Conservation (phyloP, 2,329 filamentous ascomycete species). For the Fusarium fracticaudum region DNA sequence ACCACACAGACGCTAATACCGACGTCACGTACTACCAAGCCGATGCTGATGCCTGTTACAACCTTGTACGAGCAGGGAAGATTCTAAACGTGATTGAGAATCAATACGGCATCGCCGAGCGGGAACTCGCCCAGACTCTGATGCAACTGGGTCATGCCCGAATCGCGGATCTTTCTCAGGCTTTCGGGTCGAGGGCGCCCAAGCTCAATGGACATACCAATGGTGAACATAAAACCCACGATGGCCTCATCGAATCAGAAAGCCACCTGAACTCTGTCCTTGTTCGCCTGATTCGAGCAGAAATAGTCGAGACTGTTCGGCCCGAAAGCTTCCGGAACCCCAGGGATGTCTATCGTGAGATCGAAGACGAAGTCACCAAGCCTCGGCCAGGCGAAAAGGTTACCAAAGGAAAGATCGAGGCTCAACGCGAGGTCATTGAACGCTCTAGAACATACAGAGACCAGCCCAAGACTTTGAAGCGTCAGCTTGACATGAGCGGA, state of each 20-base stretch:
- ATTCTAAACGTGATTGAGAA: constrained; percentile 79
- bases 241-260: constrained; percentile 55
- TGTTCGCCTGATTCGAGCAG: constrained; percentile 67
- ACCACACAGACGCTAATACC: constrained; percentile 71
- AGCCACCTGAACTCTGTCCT: constrained; percentile 61
- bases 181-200: constrained; percentile 59
- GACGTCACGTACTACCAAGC: constrained; percentile 82
- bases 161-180: constrained; percentile 74
- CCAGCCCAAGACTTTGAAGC: constrained; percentile 61
- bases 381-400: constrained; percentile 54
- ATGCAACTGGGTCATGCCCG: constrained; percentile 81
- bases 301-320: constrained; percentile 73
- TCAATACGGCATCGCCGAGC: constrained; percentile 78
- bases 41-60: constrained; percentile 82
- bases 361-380: constrained; percentile 70
- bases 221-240: constrained; percentile 44
- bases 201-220: constrained; percentile 50
- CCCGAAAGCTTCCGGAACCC: constrained; percentile 67
- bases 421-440: constrained; percentile 64
- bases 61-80: constrained; percentile 81
- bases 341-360: constrained; percentile 67
- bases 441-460: constrained; percentile 64
- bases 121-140: constrained; percentile 78
- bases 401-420: constrained; percentile 72
- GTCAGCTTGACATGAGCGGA: constrained; percentile 57